phyloP scores from a whole-genome alignment of 2,329 filamentous ascomycete species.

The Alternaria triticimaculans region DNA sequence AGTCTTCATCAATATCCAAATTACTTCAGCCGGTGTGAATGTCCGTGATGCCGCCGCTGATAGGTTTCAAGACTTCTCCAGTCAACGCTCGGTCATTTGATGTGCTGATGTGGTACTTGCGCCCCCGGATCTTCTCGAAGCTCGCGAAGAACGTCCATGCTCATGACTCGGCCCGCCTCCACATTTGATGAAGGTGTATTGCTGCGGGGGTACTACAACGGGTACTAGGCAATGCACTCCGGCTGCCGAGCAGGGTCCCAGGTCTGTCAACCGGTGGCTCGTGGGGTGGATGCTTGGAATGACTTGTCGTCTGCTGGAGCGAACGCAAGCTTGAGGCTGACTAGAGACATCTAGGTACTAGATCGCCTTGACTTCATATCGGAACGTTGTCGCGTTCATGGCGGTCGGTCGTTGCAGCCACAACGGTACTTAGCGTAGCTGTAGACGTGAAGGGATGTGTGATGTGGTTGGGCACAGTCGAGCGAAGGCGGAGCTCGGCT shows the following conservation, averaged over 20 bases:
- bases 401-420: not conserved
- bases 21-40: conserved; percentile 22
- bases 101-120: conserved; percentile 20
- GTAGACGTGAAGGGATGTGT: not conserved
- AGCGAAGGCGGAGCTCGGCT: not conserved
- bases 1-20: conserved; percentile 25
- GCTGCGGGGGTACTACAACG: conserved; percentile 6
- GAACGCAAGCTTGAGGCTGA: conserved; percentile 8
- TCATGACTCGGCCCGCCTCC: conserved; percentile 14
- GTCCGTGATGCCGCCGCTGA: conserved; percentile 20
- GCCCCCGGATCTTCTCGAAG: conserved; percentile 20
- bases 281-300: conserved; percentile 13
- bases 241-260: conserved; percentile 8
- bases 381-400: not conserved
- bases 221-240: conserved; percentile 21
- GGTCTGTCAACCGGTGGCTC: conserved; percentile 11
- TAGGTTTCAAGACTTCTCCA: conserved; percentile 1
- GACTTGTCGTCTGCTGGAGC: conserved; percentile 12
- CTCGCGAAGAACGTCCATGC: conserved; percentile 9
- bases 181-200: conserved; percentile 22
- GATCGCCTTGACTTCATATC: conserved; percentile 16
- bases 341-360: conserved; percentile 8
- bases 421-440: conserved; percentile 11
- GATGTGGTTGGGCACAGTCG: not conserved
- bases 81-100: conserved; percentile 15